These are phyloP conservation scores for Psilocybe sp. DNA, from an alignment of 768 basidiomycete species.

Conservation along the genomic window DNA sequence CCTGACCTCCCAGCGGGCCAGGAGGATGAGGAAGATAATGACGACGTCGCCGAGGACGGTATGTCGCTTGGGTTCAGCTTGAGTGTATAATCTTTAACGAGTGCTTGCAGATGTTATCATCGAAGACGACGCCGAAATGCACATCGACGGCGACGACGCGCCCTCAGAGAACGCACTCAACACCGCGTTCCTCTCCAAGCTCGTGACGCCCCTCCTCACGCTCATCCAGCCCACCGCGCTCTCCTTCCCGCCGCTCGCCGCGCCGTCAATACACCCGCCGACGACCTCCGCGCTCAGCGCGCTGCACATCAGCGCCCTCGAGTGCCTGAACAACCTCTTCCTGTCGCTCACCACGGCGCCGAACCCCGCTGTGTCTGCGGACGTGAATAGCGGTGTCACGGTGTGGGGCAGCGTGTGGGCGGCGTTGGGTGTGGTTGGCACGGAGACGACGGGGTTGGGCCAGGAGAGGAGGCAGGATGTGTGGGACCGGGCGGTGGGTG, in stretches of 20 bases:
- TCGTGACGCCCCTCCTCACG: constrained; percentile 66
- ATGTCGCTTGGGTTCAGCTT: neutral
- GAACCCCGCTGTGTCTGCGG: constrained; percentile 37
- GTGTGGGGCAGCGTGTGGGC: constrained; percentile 71
- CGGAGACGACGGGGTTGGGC: constrained; percentile 51
- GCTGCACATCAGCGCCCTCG: constrained; percentile 81
- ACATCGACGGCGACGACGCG: constrained; percentile 38
- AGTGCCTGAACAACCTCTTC: constrained; percentile 89
- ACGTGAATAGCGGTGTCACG: constrained; percentile 44
- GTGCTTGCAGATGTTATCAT: constrained; percentile 16
- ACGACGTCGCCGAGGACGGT: constrained; percentile 28
- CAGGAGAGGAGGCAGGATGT: constrained; percentile 71
- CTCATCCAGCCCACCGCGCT: constrained; percentile 74
- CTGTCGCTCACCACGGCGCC: constrained; percentile 61
- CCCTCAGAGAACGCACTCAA: constrained; percentile 23
- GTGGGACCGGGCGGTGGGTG: constrained; percentile 79
- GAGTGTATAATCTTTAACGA: constrained; percentile 7
- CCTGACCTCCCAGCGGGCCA: constrained; percentile 34
- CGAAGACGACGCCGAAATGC: constrained; percentile 37
- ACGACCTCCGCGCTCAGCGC: constrained; percentile 83
- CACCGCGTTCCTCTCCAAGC: constrained; percentile 48
- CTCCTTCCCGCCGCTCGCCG: constrained; percentile 75
- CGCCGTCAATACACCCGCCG: constrained; percentile 78
- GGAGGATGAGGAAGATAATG: constrained; percentile 36
- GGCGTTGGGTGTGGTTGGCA: constrained; percentile 57